Evolutionary conservation across 345 rosid species (phyloP).

Genomic region (Iberis pinnata): DNA sequence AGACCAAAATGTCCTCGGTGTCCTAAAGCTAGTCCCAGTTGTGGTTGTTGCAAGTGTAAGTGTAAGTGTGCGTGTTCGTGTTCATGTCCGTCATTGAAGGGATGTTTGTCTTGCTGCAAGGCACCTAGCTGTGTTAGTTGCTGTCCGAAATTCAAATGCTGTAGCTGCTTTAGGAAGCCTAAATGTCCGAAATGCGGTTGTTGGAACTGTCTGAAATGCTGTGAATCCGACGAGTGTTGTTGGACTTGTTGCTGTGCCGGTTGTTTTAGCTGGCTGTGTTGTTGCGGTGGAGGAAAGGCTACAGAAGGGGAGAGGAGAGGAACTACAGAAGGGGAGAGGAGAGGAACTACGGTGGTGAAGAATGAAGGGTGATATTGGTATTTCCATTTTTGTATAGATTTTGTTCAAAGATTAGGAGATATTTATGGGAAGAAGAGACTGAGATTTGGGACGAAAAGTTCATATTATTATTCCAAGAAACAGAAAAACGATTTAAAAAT

Average conservation of each 20-base stretch:
- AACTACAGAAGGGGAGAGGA: conserved; percentile 4
- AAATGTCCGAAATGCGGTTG: conserved; percentile 37
- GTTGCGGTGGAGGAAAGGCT: conserved; percentile 9
- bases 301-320: conserved; percentile 6
- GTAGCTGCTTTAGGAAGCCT: conserved; percentile 37
- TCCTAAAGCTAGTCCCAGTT: conserved; percentile 38
- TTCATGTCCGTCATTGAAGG: conserved; percentile 32
- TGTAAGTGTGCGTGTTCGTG: too few relatives aligned
- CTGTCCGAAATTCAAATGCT: conserved; percentile 24
- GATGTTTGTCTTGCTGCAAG: conserved; percentile 36
- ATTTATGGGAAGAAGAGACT: conserved; percentile 11
- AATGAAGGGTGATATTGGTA: conserved; percentile 22
- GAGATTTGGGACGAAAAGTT: conserved; percentile 4
- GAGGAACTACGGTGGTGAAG: conserved; percentile 9
- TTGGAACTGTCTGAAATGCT: conserved; percentile 24
- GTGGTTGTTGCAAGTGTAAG: conserved; percentile 28
- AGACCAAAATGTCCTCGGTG: conserved; percentile 40
- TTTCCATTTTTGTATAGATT: conserved; percentile 21
- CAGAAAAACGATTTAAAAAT: too few relatives aligned
- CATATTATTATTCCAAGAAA: too few relatives aligned
- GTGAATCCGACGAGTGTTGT: not conserved
- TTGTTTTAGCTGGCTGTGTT: conserved; percentile 43
- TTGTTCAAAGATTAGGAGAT: conserved; percentile 17
- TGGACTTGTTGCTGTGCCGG: conserved; percentile 20
- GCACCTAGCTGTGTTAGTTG: conserved; percentile 32